phyloP scores from a whole-genome alignment of 306 rosid genomes.

The Datisca glomerata region DNA sequence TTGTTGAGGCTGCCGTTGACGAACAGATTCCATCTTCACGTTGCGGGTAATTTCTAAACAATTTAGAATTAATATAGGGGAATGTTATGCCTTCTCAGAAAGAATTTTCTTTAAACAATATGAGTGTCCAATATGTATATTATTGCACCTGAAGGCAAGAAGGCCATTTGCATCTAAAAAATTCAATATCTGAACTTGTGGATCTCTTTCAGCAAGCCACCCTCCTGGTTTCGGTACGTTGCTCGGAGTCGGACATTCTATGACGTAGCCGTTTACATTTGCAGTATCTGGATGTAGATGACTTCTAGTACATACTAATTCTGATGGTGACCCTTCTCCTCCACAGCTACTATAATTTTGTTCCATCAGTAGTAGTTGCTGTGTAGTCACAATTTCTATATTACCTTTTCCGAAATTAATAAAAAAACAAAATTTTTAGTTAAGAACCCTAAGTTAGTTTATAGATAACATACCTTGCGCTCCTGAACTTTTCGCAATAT shows the following conservation, averaged over 20 bases:
- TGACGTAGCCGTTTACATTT: constrained; percentile 16
- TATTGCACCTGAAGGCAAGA: constrained; percentile 38
- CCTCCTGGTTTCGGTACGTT: constrained; percentile 18
- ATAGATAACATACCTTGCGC: constrained; percentile 28
- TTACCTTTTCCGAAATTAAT: too few species aligned
- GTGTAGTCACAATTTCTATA: too few species aligned
- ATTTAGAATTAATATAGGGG: too few species aligned
- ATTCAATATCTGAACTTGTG: constrained; percentile 24
- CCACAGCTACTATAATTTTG: too few species aligned
- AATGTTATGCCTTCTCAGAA: too few species aligned
- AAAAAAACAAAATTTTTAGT: too few species aligned
- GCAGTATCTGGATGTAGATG: constrained; percentile 12
- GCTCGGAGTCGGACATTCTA: constrained; percentile 12
- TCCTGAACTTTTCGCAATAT: constrained; percentile 33
- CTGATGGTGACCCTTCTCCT: too few species aligned
- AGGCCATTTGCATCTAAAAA: constrained; percentile 25
- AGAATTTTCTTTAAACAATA: too few species aligned
- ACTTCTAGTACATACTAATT: constrained; percentile 16
- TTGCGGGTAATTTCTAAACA: constrained; percentile 26
- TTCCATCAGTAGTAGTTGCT: too few species aligned
- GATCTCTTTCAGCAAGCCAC: constrained; percentile 33
- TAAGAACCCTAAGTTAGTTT: too few species aligned
- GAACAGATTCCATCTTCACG: constrained; percentile 14
- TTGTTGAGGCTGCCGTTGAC: constrained; percentile 15
- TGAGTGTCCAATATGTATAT: too few species aligned